A percentile compares a stretch with the other conserved stretches of the same genome.
Evolutionary conservation across 371 early-diverging fungal genomes (phyloP).

Genomic region (Mortierella sp.): DNA sequence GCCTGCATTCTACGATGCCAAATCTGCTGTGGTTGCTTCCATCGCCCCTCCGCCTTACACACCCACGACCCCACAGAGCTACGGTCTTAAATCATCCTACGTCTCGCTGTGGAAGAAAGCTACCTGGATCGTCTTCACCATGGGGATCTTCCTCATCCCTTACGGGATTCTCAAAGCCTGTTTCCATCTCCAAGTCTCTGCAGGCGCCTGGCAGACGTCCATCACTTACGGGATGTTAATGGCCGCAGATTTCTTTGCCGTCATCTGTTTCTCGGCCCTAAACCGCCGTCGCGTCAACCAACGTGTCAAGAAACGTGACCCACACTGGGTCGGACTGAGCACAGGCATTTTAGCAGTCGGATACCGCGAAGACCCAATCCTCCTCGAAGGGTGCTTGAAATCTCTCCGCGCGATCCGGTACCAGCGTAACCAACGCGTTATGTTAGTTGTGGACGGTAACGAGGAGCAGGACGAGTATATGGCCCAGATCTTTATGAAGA

Average conservation of each 20-base stretch:
- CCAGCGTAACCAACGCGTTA: slow-evolving; percentile 65
- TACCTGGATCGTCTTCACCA: slow-evolving; percentile 36
- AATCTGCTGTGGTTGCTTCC: neutral
- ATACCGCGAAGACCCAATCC: slow-evolving; percentile 71
- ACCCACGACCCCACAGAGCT: slow-evolving; percentile 17
- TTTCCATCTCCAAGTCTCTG: slow-evolving; percentile 44
- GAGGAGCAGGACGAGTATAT: slow-evolving; percentile 71
- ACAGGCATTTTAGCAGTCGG: slow-evolving; percentile 70
- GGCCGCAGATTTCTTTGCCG: slow-evolving; percentile 39
- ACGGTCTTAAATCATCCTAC: slow-evolving; percentile 37
- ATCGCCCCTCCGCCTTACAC: slow-evolving; percentile 18
- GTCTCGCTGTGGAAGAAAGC: slow-evolving; percentile 50
- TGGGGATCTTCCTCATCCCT: slow-evolving; percentile 40
- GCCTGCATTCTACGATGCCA: slow-evolving; percentile 4
- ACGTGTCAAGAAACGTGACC: slow-evolving; percentile 35
- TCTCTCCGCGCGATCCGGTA: slow-evolving; percentile 66
- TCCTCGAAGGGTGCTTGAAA: slow-evolving; percentile 71
- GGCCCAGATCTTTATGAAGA: slow-evolving; percentile 69
- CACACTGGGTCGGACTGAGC: slow-evolving; percentile 27
- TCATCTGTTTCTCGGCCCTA: slow-evolving; percentile 36
- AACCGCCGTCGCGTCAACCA: slow-evolving; percentile 42
- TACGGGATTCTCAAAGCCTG: slow-evolving; percentile 42
- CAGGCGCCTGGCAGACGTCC: slow-evolving; percentile 52
- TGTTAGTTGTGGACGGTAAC: slow-evolving; percentile 75
- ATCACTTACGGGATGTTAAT: slow-evolving; percentile 53